Evolutionary conservation across 2,329 filamentous ascomycete species (phyloP).

Genomic region (Ophiostoma himal-ulmi): DNA sequence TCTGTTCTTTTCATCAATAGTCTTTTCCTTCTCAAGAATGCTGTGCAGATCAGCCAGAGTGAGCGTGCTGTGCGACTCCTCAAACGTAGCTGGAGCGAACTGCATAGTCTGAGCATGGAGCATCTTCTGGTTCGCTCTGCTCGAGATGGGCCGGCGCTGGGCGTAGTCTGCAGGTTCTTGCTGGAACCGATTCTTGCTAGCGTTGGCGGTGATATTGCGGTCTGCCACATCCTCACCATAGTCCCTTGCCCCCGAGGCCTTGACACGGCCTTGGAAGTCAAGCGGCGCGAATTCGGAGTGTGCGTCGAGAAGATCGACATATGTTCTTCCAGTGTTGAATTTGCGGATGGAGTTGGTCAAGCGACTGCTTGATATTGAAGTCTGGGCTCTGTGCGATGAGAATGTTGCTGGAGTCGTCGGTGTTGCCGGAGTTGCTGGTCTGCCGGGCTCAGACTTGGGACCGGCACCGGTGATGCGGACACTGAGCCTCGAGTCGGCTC

Average conservation of each 20-base stretch:
- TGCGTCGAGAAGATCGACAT: conserved; percentile 54
- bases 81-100: not conserved
- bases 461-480: not conserved
- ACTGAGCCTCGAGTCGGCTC: not conserved
- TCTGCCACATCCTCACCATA: conserved; percentile 63
- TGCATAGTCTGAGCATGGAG: not conserved
- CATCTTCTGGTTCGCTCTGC: conserved; percentile 20
- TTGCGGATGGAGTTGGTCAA: not conserved
- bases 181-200: not conserved
- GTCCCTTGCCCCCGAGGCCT: conserved; percentile 46
- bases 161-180: not conserved
- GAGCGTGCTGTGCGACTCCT: conserved; percentile 1
- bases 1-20: not conserved
- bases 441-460: not conserved
- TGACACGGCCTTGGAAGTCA: conserved; percentile 45
- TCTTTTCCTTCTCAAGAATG: not conserved
- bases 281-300: conserved; percentile 46
- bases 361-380: conserved; percentile 18
- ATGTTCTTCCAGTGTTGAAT: conserved; percentile 18
- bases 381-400: conserved; percentile 10
- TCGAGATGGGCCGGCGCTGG: not conserved
- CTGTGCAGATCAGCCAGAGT: not conserved
- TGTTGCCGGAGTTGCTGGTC: not conserved
- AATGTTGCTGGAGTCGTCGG: not conserved
- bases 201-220: conserved; percentile 46